Conservation (phyloP, 805 yeast species). For the Phaffomyces thermotolerans region DNA sequence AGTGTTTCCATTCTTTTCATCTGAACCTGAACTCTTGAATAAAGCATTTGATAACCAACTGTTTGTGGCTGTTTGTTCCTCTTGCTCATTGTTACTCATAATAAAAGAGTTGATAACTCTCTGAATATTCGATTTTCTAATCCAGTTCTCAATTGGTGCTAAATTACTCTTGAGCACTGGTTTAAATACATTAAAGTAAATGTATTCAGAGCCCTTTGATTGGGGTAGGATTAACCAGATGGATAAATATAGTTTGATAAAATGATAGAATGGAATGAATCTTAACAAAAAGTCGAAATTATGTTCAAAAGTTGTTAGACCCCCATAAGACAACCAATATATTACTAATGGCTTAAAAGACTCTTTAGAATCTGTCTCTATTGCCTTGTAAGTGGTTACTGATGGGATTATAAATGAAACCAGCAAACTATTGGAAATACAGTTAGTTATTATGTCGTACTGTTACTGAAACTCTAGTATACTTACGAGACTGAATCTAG, state of each 20-base stretch:
- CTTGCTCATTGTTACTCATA: not conserved
- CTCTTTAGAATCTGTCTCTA: constrained; percentile 29
- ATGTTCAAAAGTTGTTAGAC: constrained; percentile 33
- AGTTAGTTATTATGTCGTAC: not conserved
- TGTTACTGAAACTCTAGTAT: not conserved
- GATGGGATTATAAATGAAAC: constrained; percentile 50
- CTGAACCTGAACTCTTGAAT: not conserved
- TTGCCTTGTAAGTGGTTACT: constrained; percentile 53
- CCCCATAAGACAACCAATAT: constrained; percentile 62
- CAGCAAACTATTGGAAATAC: constrained; percentile 22
- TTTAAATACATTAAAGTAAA: constrained; percentile 31
- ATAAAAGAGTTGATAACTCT: not conserved
- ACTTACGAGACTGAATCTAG: constrained; percentile 21
- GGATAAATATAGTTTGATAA: constrained; percentile 40
- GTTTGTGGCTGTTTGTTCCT: too few relatives aligned
- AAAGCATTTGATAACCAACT: not conserved
- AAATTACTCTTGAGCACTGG: constrained; percentile 34
- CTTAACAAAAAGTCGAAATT: constrained; percentile 37
- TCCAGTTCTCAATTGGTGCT: constrained; percentile 23
- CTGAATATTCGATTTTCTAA: constrained; percentile 2
- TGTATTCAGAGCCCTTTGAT: constrained; percentile 36
- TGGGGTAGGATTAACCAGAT: constrained; percentile 57
- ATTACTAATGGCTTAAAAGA: constrained; percentile 40
- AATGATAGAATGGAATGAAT: constrained; percentile 48
- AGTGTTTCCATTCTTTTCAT: not conserved